These are phyloP conservation scores for Sequoia sempervirens DNA, from an alignment of 75 land plant species.

Conservation along the genomic window DNA sequence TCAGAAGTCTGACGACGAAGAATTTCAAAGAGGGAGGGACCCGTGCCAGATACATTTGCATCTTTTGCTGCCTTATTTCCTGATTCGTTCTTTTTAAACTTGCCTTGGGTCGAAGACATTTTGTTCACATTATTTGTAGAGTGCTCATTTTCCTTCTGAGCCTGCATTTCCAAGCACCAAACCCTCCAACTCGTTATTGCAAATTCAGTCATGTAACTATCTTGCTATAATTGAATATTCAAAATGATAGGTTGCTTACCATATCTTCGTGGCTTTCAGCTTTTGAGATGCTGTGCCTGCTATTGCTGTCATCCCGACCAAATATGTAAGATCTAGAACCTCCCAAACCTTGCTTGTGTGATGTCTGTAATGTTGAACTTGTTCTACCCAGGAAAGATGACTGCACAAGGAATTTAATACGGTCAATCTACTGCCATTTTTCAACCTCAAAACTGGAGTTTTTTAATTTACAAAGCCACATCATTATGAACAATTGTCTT, in stretches of 20 bases:
- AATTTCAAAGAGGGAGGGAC: conserved; percentile 63
- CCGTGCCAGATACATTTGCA: conserved; percentile 10
- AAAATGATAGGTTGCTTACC: conserved; percentile 26
- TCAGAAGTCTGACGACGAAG: conserved; percentile 39
- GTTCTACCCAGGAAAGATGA: conserved; percentile 71
- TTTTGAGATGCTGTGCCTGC: conserved; percentile 44
- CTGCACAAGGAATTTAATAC: conserved; percentile 40
- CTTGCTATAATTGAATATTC: background rate
- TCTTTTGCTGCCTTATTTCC: conserved; percentile 10
- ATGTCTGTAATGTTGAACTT: conserved; percentile 34
- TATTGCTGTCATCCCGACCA: conserved; percentile 93
- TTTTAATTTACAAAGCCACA: background rate
- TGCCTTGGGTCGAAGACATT: conserved; percentile 24
- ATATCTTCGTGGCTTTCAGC: conserved; percentile 38
- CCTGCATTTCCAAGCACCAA: conserved; percentile 20
- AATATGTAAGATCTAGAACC: conserved; percentile 66
- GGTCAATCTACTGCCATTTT: background rate
- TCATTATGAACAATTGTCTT: background rate
- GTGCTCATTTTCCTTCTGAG: conserved; percentile 19
- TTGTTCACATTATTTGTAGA: conserved; percentile 16
- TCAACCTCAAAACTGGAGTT: background rate
- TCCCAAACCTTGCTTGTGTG: conserved; percentile 46
- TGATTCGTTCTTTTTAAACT: background rate
- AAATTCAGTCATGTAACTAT: background rate
- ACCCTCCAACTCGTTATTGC: background rate